These are phyloP conservation scores for Apiotrichum gracile DNA, from an alignment of 1,284 basidiomycete species.

Conservation along the genomic window DNA sequence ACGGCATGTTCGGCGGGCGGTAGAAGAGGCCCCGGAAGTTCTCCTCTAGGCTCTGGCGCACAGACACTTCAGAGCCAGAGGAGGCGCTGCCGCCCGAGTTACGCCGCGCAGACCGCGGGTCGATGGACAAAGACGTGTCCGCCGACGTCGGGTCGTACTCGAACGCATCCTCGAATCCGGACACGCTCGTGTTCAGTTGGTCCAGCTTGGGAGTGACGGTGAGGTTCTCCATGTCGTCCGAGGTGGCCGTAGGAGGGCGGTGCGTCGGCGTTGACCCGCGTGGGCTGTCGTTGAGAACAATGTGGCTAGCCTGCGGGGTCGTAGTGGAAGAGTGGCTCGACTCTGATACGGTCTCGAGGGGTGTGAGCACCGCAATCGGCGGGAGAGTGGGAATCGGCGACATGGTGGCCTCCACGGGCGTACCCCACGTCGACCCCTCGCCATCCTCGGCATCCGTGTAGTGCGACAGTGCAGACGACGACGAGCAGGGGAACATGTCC, in stretches of 20 bases:
- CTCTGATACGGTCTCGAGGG: too few relatives aligned
- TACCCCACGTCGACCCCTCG: neutral
- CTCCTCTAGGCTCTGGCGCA: constrained; percentile 15
- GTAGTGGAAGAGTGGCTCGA: too few relatives aligned
- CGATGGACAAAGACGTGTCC: too few relatives aligned
- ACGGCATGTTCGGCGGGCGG: constrained; percentile 31
- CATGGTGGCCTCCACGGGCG: neutral
- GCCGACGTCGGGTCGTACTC: neutral
- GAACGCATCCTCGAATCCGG: neutral
- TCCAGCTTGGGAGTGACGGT: neutral
- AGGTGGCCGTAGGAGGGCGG: neutral
- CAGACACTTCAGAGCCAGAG: constrained; percentile 8
- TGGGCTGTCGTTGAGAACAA: neutral
- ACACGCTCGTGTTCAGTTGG: neutral
- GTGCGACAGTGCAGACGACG: constrained; percentile 11
- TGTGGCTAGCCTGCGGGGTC: too few relatives aligned
- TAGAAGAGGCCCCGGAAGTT: constrained; percentile 37
- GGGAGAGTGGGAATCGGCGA: neutral
- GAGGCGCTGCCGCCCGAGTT: neutral
- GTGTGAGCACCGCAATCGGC: too few relatives aligned
- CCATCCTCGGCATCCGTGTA: constrained; percentile 10
- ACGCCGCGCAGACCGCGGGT: neutral
- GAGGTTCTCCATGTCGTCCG: neutral
- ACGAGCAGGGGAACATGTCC: constrained; percentile 5
- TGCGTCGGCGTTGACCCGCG: neutral